Percentiles rank a stretch among this genome's conserved stretches.
Conservation (phyloP, 176 grass and related monocot species). For the Aegilops speltoides region DNA sequence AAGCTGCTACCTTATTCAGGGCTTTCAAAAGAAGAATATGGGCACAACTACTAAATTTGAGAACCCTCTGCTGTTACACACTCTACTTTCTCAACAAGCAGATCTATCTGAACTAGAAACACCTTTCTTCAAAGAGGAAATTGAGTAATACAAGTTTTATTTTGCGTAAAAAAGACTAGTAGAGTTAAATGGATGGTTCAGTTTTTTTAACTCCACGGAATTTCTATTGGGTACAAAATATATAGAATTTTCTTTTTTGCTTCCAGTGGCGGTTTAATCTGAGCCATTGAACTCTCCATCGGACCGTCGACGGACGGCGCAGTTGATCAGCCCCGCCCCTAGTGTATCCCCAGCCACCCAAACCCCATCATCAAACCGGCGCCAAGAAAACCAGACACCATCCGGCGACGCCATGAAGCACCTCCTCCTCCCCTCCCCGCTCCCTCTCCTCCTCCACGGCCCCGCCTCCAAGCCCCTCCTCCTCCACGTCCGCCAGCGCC, state of each 20-base stretch:
- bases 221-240: neutral
- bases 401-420: conserved; percentile 37
- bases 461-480: conserved; percentile 6
- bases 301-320: neutral
- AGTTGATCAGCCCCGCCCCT: neutral
- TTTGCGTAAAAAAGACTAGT: too few relatives aligned
- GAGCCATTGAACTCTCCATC: neutral
- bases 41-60: too few relatives aligned
- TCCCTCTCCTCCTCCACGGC: conserved; percentile 39
- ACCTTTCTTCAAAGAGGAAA: too few relatives aligned
- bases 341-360: conserved; percentile 29
- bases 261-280: neutral
- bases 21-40: too few relatives aligned
- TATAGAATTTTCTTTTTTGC: neutral
- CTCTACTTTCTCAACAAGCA: too few relatives aligned
- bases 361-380: conserved; percentile 30
- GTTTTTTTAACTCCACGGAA: neutral
- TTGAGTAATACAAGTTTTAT: too few relatives aligned
- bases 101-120: too few relatives aligned
- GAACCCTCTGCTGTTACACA: too few relatives aligned
- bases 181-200: too few relatives aligned
- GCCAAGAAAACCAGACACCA: conserved; percentile 3
- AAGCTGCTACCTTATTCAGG: too few relatives aligned
- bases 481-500: conserved; percentile 13
- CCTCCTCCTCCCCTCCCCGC: conserved; percentile 24